Percentiles rank a stretch among this genome's conserved stretches.
Evolutionary conservation across 2,329 filamentous ascomycete species (phyloP).

Genomic region (Trichoderma endophyticum): DNA sequence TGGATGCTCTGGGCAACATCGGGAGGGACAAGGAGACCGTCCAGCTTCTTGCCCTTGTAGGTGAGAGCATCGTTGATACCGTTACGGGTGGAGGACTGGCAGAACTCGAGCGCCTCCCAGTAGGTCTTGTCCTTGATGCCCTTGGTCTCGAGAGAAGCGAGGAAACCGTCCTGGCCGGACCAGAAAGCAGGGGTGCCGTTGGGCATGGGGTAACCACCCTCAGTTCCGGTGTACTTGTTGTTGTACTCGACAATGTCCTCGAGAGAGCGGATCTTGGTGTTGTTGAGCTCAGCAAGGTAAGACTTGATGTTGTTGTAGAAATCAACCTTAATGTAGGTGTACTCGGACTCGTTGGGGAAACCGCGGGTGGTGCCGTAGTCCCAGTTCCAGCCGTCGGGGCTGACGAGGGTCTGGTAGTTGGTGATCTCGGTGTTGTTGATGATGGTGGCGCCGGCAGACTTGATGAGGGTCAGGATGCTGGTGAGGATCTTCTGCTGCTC

Average conservation of each 20-base stretch:
- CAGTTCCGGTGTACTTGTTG: constrained; percentile 59
- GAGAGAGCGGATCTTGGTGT: constrained; percentile 57
- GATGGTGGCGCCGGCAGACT: constrained; percentile 61
- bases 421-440: constrained; percentile 69
- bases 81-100: constrained; percentile 55
- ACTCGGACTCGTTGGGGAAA: constrained; percentile 69
- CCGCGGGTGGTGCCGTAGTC: constrained; percentile 62
- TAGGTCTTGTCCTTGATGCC: constrained; percentile 64
- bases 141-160: constrained; percentile 58
- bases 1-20: constrained; percentile 66
- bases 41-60: constrained; percentile 45
- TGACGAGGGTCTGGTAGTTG: constrained; percentile 58
- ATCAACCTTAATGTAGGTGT: constrained; percentile 68
- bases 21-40: constrained; percentile 65
- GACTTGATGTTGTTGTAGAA: constrained; percentile 61
- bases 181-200: constrained; percentile 58
- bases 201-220: constrained; percentile 62
- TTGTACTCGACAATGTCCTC: constrained; percentile 67
- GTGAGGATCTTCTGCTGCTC: constrained; percentile 55
- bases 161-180: constrained; percentile 69
- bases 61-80: constrained; percentile 68
- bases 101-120: constrained; percentile 62
- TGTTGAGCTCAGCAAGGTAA: constrained; percentile 61
- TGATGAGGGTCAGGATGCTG: constrained; percentile 47
- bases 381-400: constrained; percentile 70